Conservation (phyloP, 2,329 filamentous ascomycete species). For the Metarhizium humberi region DNA sequence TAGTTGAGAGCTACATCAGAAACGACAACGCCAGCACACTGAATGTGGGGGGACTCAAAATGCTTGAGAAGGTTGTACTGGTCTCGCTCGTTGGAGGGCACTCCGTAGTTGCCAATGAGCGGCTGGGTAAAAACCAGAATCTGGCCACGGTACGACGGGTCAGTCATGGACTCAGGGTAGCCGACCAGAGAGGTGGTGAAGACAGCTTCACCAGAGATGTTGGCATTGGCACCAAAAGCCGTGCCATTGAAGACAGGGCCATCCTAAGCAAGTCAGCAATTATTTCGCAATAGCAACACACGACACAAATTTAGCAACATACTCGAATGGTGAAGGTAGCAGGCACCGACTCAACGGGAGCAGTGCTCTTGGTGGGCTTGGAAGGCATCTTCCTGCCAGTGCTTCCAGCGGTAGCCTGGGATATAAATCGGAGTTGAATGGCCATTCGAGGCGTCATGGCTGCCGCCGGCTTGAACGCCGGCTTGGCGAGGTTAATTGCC, state of each 20-base stretch:
- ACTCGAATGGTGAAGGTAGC: conserved; percentile 94
- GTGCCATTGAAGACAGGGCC: conserved; percentile 94
- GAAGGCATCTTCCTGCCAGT: conserved; percentile 60
- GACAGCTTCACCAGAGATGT: conserved; percentile 95
- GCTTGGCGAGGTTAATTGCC: conserved; percentile 41
- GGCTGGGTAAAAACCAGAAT: conserved; percentile 98
- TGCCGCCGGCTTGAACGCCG: conserved; percentile 36
- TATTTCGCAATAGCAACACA: not conserved
- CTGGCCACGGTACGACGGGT: conserved; percentile 83
- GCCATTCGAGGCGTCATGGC: conserved; percentile 28
- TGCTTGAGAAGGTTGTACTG: conserved; percentile 88
- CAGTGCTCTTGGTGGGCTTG: conserved; percentile 46
- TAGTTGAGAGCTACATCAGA: conserved; percentile 89
- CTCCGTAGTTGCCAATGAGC: conserved; percentile 96
- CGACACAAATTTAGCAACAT: conserved; percentile 21
- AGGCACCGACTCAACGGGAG: conserved; percentile 46
- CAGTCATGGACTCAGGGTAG: conserved; percentile 91
- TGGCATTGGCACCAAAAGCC: conserved; percentile 91
- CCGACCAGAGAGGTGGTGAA: conserved; percentile 97
- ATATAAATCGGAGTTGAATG: conserved; percentile 27
- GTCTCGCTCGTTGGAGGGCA: conserved; percentile 78
- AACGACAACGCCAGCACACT: conserved; percentile 91
- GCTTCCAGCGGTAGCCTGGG: conserved; percentile 45
- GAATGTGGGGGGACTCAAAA: conserved; percentile 96
- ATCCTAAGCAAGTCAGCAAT: conserved; percentile 44